Evolutionary conservation across 495 filamentous ascomycete genomes (phyloP).

Genomic region (Articulospora tetracladia): DNA sequence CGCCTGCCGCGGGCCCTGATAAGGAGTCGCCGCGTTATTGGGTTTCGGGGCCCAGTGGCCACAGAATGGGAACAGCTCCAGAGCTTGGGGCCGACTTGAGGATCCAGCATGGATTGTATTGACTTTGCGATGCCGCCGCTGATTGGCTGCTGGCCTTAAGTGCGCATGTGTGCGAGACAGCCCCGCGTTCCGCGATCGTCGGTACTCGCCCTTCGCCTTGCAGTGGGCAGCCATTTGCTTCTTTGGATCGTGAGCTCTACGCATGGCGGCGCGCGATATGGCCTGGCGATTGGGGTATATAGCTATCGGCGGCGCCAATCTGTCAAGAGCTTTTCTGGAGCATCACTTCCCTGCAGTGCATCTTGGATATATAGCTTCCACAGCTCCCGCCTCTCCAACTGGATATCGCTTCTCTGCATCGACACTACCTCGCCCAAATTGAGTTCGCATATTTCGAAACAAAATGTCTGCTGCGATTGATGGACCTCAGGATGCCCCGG

Average conservation of each 20-base stretch:
- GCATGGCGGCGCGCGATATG: no score
- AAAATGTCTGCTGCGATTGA: conserved; percentile 22
- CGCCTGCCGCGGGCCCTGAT: background rate
- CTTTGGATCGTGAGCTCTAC: no score
- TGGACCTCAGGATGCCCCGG: conserved; percentile 22
- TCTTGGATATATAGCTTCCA: background rate
- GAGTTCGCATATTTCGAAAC: background rate
- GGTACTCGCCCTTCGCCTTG: background rate
- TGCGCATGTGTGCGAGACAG: background rate
- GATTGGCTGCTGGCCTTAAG: no score
- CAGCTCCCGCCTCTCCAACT: background rate
- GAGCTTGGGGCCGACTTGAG: no score
- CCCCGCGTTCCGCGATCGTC: background rate
- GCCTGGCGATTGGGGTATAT: background rate
- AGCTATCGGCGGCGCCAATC: background rate
- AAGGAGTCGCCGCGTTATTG: background rate
- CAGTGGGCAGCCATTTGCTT: background rate
- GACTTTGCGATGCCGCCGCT: no score
- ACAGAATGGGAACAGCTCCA: no score
- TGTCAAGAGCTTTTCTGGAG: background rate
- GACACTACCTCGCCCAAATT: background rate
- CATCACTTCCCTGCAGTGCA: background rate
- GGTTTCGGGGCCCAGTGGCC: background rate
- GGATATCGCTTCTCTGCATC: background rate
- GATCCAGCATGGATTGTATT: no score